These are phyloP conservation scores for Aspergillus sp. DNA, from an alignment of 2,329 filamentous ascomycete species.

Conservation along the genomic window DNA sequence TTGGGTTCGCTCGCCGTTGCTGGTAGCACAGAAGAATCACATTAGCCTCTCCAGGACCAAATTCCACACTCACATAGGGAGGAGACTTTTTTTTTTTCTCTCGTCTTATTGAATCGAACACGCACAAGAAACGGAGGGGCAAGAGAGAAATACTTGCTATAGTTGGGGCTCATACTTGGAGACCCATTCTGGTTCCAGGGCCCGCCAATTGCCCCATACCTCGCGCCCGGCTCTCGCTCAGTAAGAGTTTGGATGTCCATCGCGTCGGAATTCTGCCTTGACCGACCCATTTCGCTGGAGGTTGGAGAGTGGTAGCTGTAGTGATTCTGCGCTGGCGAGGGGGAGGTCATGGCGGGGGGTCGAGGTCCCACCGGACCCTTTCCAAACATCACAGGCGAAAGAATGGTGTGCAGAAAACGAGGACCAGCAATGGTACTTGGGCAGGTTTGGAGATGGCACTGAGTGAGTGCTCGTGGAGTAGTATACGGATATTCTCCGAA, in stretches of 20 bases:
- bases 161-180: slow-evolving; percentile 17
- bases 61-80: not conserved
- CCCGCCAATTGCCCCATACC: slow-evolving; percentile 19
- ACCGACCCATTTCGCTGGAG: slow-evolving; percentile 27
- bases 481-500: not conserved
- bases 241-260: slow-evolving; percentile 38
- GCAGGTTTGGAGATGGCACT: not conserved
- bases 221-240: slow-evolving; percentile 28
- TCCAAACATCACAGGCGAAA: slow-evolving; percentile 17
- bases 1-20: slow-evolving; percentile 37
- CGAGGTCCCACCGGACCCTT: slow-evolving; percentile 23
- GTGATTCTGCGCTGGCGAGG: slow-evolving; percentile 21
- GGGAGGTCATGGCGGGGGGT: slow-evolving; percentile 20
- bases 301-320: slow-evolving; percentile 27
- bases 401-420: not conserved
- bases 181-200: slow-evolving; percentile 34
- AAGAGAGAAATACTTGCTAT: slow-evolving; percentile 24
- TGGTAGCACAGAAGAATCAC: slow-evolving; percentile 17
- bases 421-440: not conserved
- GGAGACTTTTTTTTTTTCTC: not conserved
- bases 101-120: not conserved
- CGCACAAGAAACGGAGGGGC: slow-evolving; percentile 1
- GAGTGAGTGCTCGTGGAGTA: not conserved
- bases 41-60: slow-evolving; percentile 17
- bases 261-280: slow-evolving; percentile 36